These are phyloP conservation scores for Gloeopeniophorella convolvens DNA, from an alignment of 768 basidiomycete species.

Conservation along the genomic window DNA sequence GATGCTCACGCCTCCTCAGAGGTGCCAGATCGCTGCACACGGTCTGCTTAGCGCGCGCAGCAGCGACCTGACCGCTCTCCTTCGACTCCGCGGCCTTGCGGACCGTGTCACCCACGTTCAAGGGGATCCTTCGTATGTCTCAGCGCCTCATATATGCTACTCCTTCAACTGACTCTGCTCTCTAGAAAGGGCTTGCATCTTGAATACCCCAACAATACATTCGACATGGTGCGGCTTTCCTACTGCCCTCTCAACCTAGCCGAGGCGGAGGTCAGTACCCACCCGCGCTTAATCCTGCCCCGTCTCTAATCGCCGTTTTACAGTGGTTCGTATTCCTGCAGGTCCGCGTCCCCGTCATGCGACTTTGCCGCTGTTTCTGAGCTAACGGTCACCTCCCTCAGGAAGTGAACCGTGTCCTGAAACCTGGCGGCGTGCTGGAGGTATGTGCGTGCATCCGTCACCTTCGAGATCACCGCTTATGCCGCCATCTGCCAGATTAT, in stretches of 20 bases:
- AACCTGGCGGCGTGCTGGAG: constrained; percentile 57
- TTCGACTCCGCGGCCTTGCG: not conserved
- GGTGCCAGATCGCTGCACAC: constrained; percentile 9
- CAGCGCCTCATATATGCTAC: not conserved
- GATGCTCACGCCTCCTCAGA: not conserved
- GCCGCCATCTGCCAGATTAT: constrained; percentile 41
- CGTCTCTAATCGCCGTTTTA: too few species aligned
- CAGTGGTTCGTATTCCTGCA: constrained; percentile 19
- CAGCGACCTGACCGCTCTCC: not conserved
- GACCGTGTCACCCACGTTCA: constrained; percentile 9
- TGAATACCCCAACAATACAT: constrained; percentile 7
- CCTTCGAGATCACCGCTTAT: not conserved
- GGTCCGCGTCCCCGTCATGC: not conserved
- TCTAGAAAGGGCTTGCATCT: not conserved
- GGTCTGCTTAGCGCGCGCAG: constrained; percentile 6
- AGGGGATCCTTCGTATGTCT: constrained; percentile 13
- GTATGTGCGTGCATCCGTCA: constrained; percentile 31
- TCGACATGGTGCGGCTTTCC: constrained; percentile 18
- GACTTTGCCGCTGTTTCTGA: constrained; percentile 15
- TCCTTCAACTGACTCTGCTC: not conserved
- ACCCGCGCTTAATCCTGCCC: not conserved
- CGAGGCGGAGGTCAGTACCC: constrained; percentile 16
- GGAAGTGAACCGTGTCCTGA: constrained; percentile 65
- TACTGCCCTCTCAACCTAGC: constrained; percentile 17
- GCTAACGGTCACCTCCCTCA: constrained; percentile 27